phyloP scores from a whole-genome alignment of 805 yeast species.

The Ogataea methanolica region DNA sequence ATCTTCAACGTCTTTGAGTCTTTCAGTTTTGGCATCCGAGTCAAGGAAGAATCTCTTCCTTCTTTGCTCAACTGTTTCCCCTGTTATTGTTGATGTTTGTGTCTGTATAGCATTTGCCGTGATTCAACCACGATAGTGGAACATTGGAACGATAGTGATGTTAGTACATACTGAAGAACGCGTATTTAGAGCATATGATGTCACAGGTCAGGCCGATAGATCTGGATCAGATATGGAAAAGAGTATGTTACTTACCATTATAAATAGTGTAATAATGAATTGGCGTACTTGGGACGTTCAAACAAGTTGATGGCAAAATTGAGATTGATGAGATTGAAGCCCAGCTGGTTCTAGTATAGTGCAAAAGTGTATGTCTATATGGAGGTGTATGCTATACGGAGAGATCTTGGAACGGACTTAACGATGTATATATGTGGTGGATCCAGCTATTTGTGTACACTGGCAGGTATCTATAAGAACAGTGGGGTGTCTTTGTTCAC shows the following conservation, averaged over 20 bases:
- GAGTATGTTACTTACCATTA: background rate
- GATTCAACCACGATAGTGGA: background rate
- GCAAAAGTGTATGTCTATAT: too few relatives aligned
- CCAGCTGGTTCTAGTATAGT: too few relatives aligned
- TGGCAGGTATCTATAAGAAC: too few relatives aligned
- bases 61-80: conserved; percentile 35
- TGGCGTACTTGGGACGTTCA: background rate
- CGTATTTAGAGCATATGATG: background rate
- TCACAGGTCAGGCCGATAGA: too few relatives aligned
- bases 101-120: too few relatives aligned
- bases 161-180: background rate
- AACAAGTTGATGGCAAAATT: too few relatives aligned
- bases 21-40: conserved; percentile 54
- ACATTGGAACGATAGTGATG: background rate
- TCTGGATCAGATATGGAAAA: background rate
- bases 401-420: too few relatives aligned
- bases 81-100: background rate
- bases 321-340: too few relatives aligned
- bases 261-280: background rate
- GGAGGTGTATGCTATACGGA: too few relatives aligned
- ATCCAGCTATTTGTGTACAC: too few relatives aligned
- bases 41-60: conserved; percentile 44
- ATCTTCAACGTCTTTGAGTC: conserved; percentile 53
- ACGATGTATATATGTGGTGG: too few relatives aligned
- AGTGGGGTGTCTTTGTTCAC: too few relatives aligned